Evolutionary conservation across 2,329 filamentous ascomycete genomes (phyloP), one percentile per base, ranked within the genome.

Genomic region (Alternaria longipes): DNA sequence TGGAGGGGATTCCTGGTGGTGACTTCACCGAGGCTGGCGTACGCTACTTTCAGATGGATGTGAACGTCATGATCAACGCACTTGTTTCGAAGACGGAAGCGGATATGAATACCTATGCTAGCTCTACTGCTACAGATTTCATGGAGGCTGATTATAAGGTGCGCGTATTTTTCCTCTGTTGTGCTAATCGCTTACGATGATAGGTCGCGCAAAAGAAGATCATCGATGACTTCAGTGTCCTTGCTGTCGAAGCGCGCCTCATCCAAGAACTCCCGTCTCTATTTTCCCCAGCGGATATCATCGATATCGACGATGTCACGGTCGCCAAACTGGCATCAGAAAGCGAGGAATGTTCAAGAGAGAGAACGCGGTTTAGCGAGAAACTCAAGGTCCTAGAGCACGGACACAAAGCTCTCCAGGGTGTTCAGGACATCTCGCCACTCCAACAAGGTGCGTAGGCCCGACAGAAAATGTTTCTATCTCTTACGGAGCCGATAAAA

Each of bases 201-300:
- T 44, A 81, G 80, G 79, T 82, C 47, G 80, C 81, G 2, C 54
- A 79, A 30, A 80, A 81, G 64, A 77, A 63, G 3, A 69, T 81
- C 42, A 69, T 83, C 41, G 79, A 83, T 61, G 74, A 81, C 59
- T 68, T 82, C 60, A 73, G 72, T 28, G 73, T 74, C 7, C 69
- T 80, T 18, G 80, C 76, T 0, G 66, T 82, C 20, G 80, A 82
- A 67, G 54, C 65, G 5, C 71, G 71, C 24, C 67, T 80, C 4
- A 64, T 79, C 8, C 47, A 68, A 16, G 60, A 69, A 7, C 68
- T 81, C 4, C 57, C 64, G 3, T n/a, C 54, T 18, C 63, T 80
- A 22, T 73, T 80, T 42, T 64, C 55, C 16, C 73, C 78, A 4
- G 50, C 66, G 49, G 64, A 61, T 56, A 56, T 75, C 0, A 44